Evolutionary conservation across 257 asterid species (phyloP), one percentile per base, ranked within the genome.

Genomic region (Rehmannia glutinosa): DNA sequence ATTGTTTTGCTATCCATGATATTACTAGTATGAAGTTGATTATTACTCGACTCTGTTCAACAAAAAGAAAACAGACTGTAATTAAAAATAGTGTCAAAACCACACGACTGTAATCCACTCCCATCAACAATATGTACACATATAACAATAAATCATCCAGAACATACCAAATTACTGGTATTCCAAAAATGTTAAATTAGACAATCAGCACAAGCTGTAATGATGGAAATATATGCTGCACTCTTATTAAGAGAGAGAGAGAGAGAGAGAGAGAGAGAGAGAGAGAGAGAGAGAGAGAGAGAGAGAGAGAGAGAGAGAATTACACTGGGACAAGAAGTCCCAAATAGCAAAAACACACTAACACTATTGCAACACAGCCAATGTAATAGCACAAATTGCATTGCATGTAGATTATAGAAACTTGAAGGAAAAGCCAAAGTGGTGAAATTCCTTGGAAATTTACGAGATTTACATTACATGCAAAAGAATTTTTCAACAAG

Each of bases 1-100:
- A 70, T 27, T 38, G 67, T 57, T 28, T 81, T 77, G 76, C 61
- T 76, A 70, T 80, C 91, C 97, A 85, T 91, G 36, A 70, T 74
- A 52, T 73, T 67, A 70, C 73, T 52, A 59, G 74, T 74, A 59
- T 60, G 69, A 25, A 83, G 71, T 68, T 74, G 85, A 77, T 61
- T 76, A 57, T 62, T 63, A 62, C 94, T 85, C 76, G 86, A 56
- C 59, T 57, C 74, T 74, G 79, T 58, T 61, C 71, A 70, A 28
- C 60, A 65, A 58, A 66, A 68, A 58, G 66, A 38, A 60, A 52
- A 1, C 50, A 41, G 10, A 46, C 53, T 28, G n/a, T 30, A 58
- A 19, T 13, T 67, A 19, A 45, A 15, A 16, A 33, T 39, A 63
- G 16, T 8, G 45, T 19, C 66, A 21, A 64, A 77, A 35, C 21